Evolutionary conservation across 2,329 filamentous ascomycete species (phyloP).

Genomic region (Leptographium procerum): DNA sequence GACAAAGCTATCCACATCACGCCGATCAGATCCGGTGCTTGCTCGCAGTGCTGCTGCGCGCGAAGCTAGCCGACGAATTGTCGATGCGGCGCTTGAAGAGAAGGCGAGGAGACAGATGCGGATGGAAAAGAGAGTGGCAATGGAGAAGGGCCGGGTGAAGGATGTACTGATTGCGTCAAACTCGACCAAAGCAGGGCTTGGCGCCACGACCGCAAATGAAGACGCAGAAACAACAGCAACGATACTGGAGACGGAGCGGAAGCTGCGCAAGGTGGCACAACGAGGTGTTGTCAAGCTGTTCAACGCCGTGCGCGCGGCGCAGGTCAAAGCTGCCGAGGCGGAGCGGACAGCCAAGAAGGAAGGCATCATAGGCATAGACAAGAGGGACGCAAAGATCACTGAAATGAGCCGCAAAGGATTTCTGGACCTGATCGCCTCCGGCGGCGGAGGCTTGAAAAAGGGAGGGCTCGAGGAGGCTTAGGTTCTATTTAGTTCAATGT

Average conservation of each 20-base stretch:
- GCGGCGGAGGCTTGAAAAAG: constrained; percentile 48
- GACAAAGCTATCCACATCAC: constrained; percentile 73
- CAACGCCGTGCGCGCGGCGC: constrained; percentile 85
- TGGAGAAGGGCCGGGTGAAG: constrained; percentile 79
- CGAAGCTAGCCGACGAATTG: constrained; percentile 58
- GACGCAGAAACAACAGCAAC: constrained; percentile 37
- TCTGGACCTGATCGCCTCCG: constrained; percentile 71
- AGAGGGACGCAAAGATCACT: constrained; percentile 77
- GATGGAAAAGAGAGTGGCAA: constrained; percentile 64
- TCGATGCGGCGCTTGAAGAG: constrained; percentile 67
- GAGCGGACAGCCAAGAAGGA: constrained; percentile 57
- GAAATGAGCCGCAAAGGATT: constrained; percentile 98
- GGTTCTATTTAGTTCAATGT: background rate
- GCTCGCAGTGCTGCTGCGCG: constrained; percentile 68
- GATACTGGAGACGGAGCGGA: constrained; percentile 61
- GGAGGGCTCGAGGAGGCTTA: constrained; percentile 45
- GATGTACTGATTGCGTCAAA: constrained; percentile 60
- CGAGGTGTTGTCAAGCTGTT: constrained; percentile 92
- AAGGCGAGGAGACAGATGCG: constrained; percentile 71
- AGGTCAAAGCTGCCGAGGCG: constrained; percentile 76
- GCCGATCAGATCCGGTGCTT: constrained; percentile 82
- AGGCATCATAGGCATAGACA: constrained; percentile 66
- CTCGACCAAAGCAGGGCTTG: background rate
- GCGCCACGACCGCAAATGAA: constrained; percentile 18
- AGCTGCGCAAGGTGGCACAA: constrained; percentile 77